phyloP scores from a whole-genome alignment of 2,329 filamentous ascomycete species.

The Pseudohalonectria lignicola region DNA sequence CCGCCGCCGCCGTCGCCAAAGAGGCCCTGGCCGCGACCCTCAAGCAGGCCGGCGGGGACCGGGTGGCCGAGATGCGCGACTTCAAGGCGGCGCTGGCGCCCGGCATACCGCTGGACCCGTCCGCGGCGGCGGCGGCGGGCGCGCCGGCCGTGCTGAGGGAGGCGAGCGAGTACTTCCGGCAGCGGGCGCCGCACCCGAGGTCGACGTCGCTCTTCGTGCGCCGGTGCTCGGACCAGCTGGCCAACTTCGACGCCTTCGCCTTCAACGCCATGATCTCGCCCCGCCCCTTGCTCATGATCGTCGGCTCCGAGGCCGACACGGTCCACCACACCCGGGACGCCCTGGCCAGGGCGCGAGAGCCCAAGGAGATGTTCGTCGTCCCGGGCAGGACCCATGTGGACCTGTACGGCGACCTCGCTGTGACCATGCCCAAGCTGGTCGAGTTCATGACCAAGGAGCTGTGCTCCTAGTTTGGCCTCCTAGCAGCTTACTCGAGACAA shows the following conservation, averaged over 20 bases:
- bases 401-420: constrained; percentile 8
- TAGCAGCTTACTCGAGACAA: too few species aligned
- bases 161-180: not conserved
- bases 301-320: constrained; percentile 6
- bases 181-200: constrained; percentile 5
- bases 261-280: constrained; percentile 14
- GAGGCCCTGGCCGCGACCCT: constrained; percentile 1
- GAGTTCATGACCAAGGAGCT: constrained; percentile 1
- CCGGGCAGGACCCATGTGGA: constrained; percentile 7
- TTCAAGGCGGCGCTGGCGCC: not conserved
- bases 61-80: constrained; percentile 1
- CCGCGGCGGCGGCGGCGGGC: not conserved
- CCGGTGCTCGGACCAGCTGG: constrained; percentile 11
- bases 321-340: constrained; percentile 5
- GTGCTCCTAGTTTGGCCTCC: not conserved
- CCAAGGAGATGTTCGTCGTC: constrained; percentile 9
- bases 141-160: not conserved
- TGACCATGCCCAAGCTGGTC: constrained; percentile 5
- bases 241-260: constrained; percentile 14
- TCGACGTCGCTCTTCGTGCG: constrained; percentile 10
- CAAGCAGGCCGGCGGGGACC: not conserved
- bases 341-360: constrained; percentile 5
- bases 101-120: not conserved
- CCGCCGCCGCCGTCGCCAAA: not conserved
- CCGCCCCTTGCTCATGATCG: constrained; percentile 14